phyloP scores from a whole-genome alignment of 1,284 basidiomycete genomes.

The Irpex sp. region DNA sequence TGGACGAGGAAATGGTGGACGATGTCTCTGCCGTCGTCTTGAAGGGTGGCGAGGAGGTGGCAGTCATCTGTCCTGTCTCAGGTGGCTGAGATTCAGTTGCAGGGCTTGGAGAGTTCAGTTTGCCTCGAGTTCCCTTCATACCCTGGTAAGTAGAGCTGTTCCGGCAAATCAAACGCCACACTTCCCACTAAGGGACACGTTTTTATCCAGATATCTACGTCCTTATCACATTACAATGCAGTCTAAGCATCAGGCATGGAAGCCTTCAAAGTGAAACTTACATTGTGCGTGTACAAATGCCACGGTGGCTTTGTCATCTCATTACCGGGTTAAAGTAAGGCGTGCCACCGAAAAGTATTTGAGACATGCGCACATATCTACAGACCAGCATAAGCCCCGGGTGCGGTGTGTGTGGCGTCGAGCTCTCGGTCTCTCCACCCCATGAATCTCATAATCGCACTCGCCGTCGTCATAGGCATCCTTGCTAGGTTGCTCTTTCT shows the following conservation, averaged over 20 bases:
- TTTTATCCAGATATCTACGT: background rate
- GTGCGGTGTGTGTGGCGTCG: background rate
- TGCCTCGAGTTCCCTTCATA: background rate
- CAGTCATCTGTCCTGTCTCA: constrained; percentile 79
- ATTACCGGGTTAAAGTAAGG: too few relatives aligned
- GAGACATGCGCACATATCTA: background rate
- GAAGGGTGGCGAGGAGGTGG: constrained; percentile 73
- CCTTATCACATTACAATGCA: background rate
- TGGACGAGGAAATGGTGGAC: constrained; percentile 78
- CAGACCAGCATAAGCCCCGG: background rate
- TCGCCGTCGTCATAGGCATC: background rate
- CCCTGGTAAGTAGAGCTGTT: background rate
- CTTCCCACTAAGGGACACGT: background rate
- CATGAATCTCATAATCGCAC: background rate
- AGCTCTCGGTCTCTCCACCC: background rate
- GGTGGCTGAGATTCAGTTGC: constrained; percentile 49
- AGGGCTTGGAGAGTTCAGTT: too few relatives aligned
- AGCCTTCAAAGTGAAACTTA: background rate
- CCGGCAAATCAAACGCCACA: background rate
- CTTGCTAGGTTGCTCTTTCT: background rate
- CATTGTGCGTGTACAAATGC: background rate
- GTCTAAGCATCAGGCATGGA: background rate
- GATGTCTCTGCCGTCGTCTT: constrained; percentile 46
- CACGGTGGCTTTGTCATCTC: background rate
- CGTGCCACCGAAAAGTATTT: too few relatives aligned